These are phyloP conservation scores for Danielozyma ontarioensis DNA, from an alignment of 805 yeast genomes.

Conservation along the genomic window DNA sequence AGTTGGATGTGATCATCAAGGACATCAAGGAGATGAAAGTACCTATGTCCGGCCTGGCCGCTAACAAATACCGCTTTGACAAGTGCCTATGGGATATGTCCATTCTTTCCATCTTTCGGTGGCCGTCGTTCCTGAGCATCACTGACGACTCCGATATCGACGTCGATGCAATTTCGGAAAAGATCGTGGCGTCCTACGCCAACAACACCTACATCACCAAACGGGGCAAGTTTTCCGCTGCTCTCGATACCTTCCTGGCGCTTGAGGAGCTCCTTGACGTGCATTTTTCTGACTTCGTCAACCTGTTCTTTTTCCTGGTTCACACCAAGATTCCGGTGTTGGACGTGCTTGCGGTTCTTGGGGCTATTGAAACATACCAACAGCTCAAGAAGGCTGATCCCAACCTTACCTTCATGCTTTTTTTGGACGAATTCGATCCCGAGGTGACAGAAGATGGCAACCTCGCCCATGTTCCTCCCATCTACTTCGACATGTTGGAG, in stretches of 20 bases:
- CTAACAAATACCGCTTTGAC: slow-evolving; percentile 4
- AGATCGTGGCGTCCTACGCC: slow-evolving; percentile 3
- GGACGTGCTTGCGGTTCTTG: slow-evolving; percentile 24
- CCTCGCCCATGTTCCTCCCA: slow-evolving; percentile 6
- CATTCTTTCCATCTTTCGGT: slow-evolving; percentile 21
- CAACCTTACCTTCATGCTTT: slow-evolving; percentile 11
- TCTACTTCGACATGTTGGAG: slow-evolving; percentile 8
- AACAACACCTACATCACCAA: neutral
- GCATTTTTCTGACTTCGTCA: slow-evolving; percentile 14
- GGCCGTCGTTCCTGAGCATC: slow-evolving; percentile 19
- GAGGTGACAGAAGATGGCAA: slow-evolving; percentile 1
- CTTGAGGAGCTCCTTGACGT: slow-evolving; percentile 15
- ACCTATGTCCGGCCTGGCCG: neutral
- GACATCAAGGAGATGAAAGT: slow-evolving; percentile 16
- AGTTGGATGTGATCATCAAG: slow-evolving; percentile 24
- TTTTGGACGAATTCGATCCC: slow-evolving; percentile 9
- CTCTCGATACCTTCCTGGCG: slow-evolving; percentile 4
- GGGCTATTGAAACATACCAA: slow-evolving; percentile 22
- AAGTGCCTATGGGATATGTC: slow-evolving; percentile 31
- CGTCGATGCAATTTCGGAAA: slow-evolving; percentile 3
- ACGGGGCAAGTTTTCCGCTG: slow-evolving; percentile 5
- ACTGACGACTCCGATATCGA: slow-evolving; percentile 8
- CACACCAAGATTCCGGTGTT: slow-evolving; percentile 30
- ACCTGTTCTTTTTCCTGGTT: slow-evolving; percentile 26
- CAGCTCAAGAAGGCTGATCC: slow-evolving; percentile 14